phyloP scores from a whole-genome alignment of 139 green algal species.

The Trebouxia sp. region DNA sequence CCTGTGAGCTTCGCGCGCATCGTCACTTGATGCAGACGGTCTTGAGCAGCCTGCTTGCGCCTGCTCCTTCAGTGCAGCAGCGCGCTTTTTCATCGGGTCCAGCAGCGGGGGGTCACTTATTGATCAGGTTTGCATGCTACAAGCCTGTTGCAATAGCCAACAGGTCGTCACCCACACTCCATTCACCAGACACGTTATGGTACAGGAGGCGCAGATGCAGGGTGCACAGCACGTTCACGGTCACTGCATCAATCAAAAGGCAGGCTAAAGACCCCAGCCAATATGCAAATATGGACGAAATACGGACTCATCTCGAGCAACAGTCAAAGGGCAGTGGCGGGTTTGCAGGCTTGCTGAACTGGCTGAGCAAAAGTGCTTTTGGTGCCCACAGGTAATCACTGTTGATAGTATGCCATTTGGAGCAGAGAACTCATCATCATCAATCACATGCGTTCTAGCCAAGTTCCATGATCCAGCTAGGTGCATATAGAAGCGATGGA shows the following conservation, averaged over 20 bases:
- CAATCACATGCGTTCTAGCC: neutral
- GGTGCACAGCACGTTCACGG: neutral
- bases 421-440: neutral
- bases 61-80: too few relatives aligned
- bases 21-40: too few relatives aligned
- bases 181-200: neutral
- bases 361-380: slow-evolving; percentile 23
- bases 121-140: too few relatives aligned
- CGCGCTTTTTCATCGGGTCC: too few relatives aligned
- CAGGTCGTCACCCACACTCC: too few relatives aligned
- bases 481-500: neutral
- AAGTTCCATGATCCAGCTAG: neutral
- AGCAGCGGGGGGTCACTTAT: too few relatives aligned
- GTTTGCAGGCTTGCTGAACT: slow-evolving; percentile 14
- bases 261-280: slow-evolving; percentile 13
- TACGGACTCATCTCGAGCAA: slow-evolving; percentile 7
- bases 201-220: too few relatives aligned
- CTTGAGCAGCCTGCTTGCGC: too few relatives aligned
- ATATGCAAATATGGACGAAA: slow-evolving; percentile 12
- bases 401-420: neutral
- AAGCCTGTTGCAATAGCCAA: too few relatives aligned
- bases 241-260: neutral
- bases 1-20: too few relatives aligned
- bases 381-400: neutral
- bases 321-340: neutral